Evolutionary conservation across 2,329 filamentous ascomycete species (phyloP).

Genomic region (Boeremia lycopersici): DNA sequence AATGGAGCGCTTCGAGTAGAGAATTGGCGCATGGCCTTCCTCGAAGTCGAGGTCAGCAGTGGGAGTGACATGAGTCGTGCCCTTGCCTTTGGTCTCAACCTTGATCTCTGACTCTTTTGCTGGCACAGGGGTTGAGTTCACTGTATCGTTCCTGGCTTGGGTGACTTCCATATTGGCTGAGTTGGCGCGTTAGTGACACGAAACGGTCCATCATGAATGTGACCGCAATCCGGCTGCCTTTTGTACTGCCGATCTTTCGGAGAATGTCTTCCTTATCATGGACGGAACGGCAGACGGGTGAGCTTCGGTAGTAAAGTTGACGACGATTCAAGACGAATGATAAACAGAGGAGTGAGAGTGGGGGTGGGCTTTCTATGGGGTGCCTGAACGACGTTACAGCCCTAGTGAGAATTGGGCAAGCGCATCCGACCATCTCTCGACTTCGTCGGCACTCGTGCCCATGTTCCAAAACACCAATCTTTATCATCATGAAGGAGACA

Average conservation of each 20-base stretch:
- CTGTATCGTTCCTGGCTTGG: background rate
- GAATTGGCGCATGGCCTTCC: conserved; percentile 20
- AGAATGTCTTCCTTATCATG: conserved; percentile 13
- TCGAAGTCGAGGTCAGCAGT: conserved; percentile 14
- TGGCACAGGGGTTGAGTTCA: background rate
- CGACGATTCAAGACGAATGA: conserved; percentile 1
- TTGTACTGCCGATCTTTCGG: conserved; percentile 12
- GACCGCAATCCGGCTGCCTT: background rate
- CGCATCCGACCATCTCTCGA: conserved; percentile 4
- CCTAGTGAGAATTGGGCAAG: conserved; percentile 2
- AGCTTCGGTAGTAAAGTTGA: conserved; percentile 1
- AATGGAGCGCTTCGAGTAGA: conserved; percentile 39
- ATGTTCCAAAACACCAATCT: background rate
- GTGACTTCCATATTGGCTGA: background rate
- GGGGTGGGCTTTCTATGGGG: conserved; percentile 14
- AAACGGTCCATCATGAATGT: background rate
- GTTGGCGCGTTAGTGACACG: background rate
- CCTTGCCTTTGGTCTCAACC: background rate
- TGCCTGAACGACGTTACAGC: conserved; percentile 8
- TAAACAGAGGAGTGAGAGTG: background rate
- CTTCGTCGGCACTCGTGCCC: background rate
- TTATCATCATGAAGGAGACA: conserved; percentile 6
- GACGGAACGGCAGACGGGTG: conserved; percentile 1
- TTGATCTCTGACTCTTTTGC: background rate
- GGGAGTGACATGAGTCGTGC: conserved; percentile 1